These are phyloP conservation scores for Achlya hypogyna DNA, from an alignment of 352 stramenopile species.

Conservation along the genomic window DNA sequence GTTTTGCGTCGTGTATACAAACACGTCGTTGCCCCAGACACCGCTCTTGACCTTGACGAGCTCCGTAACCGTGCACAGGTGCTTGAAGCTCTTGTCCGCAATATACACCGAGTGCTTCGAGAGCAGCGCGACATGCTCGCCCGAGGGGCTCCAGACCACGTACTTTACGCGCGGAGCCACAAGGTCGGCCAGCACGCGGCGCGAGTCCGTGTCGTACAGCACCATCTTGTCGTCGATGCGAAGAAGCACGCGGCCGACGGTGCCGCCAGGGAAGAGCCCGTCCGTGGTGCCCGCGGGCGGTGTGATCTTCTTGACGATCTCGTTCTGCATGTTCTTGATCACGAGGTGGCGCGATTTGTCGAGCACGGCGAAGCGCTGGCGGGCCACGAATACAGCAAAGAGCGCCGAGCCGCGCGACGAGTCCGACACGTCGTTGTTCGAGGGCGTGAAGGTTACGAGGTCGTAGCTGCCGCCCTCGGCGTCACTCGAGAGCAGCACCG, in stretches of 20 bases:
- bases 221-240: slow-evolving; percentile 95
- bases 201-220: slow-evolving; percentile 97
- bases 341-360: slow-evolving; percentile 96
- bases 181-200: slow-evolving; percentile 93
- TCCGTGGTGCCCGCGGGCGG: slow-evolving; percentile 94
- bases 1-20: slow-evolving; percentile 97
- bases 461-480: slow-evolving; percentile 97
- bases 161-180: slow-evolving; percentile 96
- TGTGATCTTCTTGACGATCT: slow-evolving; percentile 96
- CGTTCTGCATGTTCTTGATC: slow-evolving; percentile 99
- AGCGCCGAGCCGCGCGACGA: slow-evolving; percentile 91
- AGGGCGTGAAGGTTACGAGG: slow-evolving; percentile 90
- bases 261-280: slow-evolving; percentile 93
- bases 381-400: slow-evolving; percentile 94
- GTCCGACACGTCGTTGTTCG: slow-evolving; percentile 79
- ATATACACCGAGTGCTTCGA: slow-evolving; percentile 97
- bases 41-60: slow-evolving; percentile 94
- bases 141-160: slow-evolving; percentile 96
- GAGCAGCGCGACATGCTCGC: slow-evolving; percentile 94
- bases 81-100: slow-evolving; percentile 95
- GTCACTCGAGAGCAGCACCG: slow-evolving; percentile 92
- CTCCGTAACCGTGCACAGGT: slow-evolving; percentile 95
- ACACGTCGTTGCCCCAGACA: slow-evolving; percentile 93
- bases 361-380: slow-evolving; percentile 97
- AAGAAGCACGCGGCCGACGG: slow-evolving; percentile 95